Evolutionary conservation across 352 stramenopile genomes (phyloP).

Genomic region (Globisporangium cystogenes): DNA sequence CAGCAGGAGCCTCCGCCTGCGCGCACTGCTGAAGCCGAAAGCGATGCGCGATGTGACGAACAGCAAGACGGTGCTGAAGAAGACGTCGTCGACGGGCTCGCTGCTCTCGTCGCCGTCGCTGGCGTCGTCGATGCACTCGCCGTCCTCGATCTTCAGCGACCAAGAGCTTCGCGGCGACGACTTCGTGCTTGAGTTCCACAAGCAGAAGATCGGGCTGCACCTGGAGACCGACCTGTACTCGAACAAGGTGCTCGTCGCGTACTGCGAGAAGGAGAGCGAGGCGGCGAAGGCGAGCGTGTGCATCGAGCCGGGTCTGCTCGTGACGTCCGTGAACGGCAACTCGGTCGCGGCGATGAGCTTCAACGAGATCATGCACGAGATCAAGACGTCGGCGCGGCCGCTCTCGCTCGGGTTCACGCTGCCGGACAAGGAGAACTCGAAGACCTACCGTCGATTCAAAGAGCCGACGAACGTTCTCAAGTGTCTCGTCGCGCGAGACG

Average conservation of each 20-base stretch:
- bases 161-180: constrained; percentile 21
- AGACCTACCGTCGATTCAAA: constrained; percentile 35
- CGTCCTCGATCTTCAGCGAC: not conserved
- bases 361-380: constrained; percentile 38
- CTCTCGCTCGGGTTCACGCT: constrained; percentile 56
- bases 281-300: constrained; percentile 23
- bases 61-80: constrained; percentile 16
- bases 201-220: constrained; percentile 59
- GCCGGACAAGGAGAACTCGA: constrained; percentile 15
- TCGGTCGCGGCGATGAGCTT: constrained; percentile 34
- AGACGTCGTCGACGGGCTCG: constrained; percentile 18
- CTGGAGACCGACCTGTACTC: constrained; percentile 60
- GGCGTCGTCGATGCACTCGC: not conserved
- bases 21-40: constrained; percentile 5
- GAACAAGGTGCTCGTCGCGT: constrained; percentile 51
- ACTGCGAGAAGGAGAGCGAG: constrained; percentile 63
- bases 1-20: constrained; percentile 4
- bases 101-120: constrained; percentile 12
- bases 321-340: constrained; percentile 63
- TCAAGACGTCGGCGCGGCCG: constrained; percentile 40
- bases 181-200: constrained; percentile 49
- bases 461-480: constrained; percentile 43
- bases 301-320: constrained; percentile 49
- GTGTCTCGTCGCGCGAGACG: constrained; percentile 40
- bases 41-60: not conserved